phyloP scores from a whole-genome alignment of 768 basidiomycete genomes.

The Sporobolomyces phaffii region DNA sequence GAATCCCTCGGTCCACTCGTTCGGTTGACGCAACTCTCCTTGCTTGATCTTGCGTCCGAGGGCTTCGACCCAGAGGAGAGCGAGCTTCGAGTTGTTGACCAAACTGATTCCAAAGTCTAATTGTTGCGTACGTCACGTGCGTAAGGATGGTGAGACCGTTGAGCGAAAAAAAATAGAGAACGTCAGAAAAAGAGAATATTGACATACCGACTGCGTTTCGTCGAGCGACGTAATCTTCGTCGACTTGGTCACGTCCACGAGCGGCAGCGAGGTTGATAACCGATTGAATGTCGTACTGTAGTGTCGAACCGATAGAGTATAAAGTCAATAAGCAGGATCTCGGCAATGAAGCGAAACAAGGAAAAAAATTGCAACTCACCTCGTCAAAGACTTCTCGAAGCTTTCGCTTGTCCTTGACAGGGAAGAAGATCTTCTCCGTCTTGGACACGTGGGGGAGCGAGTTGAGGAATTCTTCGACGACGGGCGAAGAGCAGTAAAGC shows the following conservation, averaged over 20 bases:
- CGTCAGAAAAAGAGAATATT: conserved; percentile 8
- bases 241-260: conserved; percentile 67
- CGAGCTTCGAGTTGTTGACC: conserved; percentile 81
- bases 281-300: conserved; percentile 81
- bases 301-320: too few species aligned
- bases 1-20: conserved; percentile 73
- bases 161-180: background rate
- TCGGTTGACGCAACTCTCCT: conserved; percentile 69
- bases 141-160: too few species aligned
- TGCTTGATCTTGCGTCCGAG: conserved; percentile 59
- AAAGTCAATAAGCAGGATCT: too few species aligned
- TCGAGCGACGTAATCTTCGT: conserved; percentile 95
- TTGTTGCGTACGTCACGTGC: too few species aligned
- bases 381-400: conserved; percentile 68
- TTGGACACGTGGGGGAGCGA: conserved; percentile 62
- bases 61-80: conserved; percentile 72
- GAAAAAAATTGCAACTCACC: conserved; percentile 1
- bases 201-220: conserved; percentile 53
- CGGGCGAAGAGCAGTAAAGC: conserved; percentile 76
- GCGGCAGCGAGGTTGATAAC: conserved; percentile 86
- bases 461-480: conserved; percentile 76
- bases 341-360: background rate
- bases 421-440: conserved; percentile 84
- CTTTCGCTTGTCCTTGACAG: conserved; percentile 90
- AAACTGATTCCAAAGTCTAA: conserved; percentile 92